A percentile compares a stretch with the other conserved stretches of the same genome.
Evolutionary conservation across 208 protist species (phyloP).

Genomic region (Naegleria lovaniensis): DNA sequence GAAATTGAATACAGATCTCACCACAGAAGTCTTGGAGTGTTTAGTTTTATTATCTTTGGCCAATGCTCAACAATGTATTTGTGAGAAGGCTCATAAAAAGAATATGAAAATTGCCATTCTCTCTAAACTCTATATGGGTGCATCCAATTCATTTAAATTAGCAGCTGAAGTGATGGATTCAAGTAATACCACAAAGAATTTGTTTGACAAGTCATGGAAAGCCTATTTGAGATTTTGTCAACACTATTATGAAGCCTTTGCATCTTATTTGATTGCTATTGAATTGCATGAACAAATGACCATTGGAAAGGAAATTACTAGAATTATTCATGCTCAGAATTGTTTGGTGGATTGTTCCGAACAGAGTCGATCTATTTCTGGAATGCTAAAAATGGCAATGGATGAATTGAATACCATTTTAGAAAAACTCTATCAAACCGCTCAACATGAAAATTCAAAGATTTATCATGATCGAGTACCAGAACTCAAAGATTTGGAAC

Average conservation of each 20-base stretch:
- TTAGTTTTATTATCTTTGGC: background rate
- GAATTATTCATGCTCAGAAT: background rate
- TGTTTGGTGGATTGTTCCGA: background rate
- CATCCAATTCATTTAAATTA: background rate
- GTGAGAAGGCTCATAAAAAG: background rate
- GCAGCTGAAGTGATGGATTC: background rate
- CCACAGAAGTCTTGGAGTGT: background rate
- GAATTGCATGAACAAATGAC: background rate
- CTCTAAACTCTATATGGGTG: background rate
- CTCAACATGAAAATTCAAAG: constrained; percentile 17
- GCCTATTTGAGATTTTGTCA: background rate
- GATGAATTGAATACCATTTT: background rate
- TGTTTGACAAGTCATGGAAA: background rate
- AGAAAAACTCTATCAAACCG: background rate
- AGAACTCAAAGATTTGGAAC: background rate
- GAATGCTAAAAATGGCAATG: background rate
- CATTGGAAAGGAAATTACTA: constrained; percentile 15
- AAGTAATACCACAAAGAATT: background rate
- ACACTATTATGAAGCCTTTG: background rate
- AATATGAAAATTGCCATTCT: background rate
- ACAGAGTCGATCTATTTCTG: background rate
- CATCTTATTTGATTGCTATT: background rate
- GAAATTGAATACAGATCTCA: background rate
- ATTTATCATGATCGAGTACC: constrained; percentile 21
- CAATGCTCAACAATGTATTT: constrained; percentile 17